phyloP scores from a whole-genome alignment of 208 protist genomes.

The Trypanosoma boissoni region DNA sequence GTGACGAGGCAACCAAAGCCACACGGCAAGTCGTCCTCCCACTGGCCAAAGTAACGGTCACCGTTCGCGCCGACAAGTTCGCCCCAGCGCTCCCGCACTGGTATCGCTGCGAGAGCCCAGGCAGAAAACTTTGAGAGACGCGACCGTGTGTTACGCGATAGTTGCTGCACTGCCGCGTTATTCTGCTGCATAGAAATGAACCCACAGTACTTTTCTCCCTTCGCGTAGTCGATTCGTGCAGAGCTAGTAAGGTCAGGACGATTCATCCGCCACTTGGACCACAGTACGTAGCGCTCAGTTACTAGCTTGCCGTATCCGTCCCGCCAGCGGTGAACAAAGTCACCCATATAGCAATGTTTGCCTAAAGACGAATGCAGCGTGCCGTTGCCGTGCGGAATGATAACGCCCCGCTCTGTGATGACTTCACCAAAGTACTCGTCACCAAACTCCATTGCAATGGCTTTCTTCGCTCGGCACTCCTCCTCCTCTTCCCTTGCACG shows the following conservation, averaged over 20 bases:
- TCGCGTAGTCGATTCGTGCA: conserved; percentile 52
- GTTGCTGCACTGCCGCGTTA: conserved; percentile 9
- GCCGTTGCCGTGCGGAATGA: conserved; percentile 65
- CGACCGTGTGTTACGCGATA: conserved; percentile 1
- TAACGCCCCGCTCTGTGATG: conserved; percentile 25
- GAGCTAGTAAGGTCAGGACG: conserved; percentile 48
- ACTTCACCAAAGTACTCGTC: conserved; percentile 65
- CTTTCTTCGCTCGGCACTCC: not conserved
- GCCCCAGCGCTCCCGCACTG: conserved; percentile 54
- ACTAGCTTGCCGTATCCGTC: conserved; percentile 66
- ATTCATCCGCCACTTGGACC: conserved; percentile 72
- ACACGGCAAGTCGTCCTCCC: conserved; percentile 50
- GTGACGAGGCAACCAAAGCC: conserved; percentile 79
- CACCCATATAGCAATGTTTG: conserved; percentile 55
- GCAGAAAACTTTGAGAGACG: conserved; percentile 53
- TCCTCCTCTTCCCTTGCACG: not conserved
- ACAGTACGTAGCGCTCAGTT: conserved; percentile 56
- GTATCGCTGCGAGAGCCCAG: conserved; percentile 43
- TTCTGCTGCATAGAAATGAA: conserved; percentile 32
- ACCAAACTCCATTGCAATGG: conserved; percentile 43
- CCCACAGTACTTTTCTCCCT: conserved; percentile 63
- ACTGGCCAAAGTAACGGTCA: conserved; percentile 81
- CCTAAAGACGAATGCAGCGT: conserved; percentile 43
- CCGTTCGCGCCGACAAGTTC: conserved; percentile 52
- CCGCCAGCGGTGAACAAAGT: conserved; percentile 58